These are phyloP conservation scores for Myxozyma monticola DNA, from an alignment of 805 yeast species.

Conservation along the genomic window DNA sequence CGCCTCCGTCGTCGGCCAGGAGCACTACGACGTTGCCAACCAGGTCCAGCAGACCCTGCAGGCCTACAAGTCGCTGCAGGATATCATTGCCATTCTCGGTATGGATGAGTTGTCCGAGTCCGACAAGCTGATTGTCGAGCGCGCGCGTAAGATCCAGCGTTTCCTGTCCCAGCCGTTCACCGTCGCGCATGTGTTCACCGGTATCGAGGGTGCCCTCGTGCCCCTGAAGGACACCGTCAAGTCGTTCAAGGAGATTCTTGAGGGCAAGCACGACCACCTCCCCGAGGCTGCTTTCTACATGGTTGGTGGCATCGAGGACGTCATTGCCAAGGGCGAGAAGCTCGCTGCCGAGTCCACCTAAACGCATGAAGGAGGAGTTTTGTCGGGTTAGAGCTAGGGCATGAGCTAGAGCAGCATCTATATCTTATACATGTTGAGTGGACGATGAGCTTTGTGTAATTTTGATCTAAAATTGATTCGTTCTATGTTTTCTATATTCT, in stretches of 20 bases:
- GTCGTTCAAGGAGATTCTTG: constrained; percentile 96
- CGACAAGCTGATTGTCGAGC: constrained; percentile 98
- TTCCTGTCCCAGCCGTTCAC: constrained; percentile 99
- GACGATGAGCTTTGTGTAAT: too few species aligned
- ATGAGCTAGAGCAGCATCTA: too few species aligned
- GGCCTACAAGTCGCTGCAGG: constrained; percentile 99
- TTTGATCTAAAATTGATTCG: too few species aligned
- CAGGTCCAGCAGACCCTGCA: constrained; percentile 97
- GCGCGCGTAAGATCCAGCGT: constrained; percentile 99
- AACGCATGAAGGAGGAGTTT: too few species aligned
- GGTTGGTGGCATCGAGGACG: constrained; percentile 99
- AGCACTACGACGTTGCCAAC: constrained; percentile 95
- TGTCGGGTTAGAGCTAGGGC: too few species aligned
- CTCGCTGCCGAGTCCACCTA: constrained; percentile 55
- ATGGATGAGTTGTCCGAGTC: constrained; percentile 99
- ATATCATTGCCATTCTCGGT: constrained; percentile 99
- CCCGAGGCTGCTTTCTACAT: constrained; percentile 99
- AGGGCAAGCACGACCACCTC: constrained; percentile 96
- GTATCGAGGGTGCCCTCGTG: constrained; percentile 97
- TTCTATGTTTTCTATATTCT: too few species aligned
- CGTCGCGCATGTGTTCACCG: constrained; percentile 99
- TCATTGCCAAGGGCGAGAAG: constrained; percentile 97
- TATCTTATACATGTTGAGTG: too few species aligned
- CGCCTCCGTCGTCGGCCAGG: constrained; percentile 96
- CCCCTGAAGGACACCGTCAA: constrained; percentile 91